Evolutionary conservation across 2,329 filamentous ascomycete species (phyloP).

Genomic region (Fusarium poae): DNA sequence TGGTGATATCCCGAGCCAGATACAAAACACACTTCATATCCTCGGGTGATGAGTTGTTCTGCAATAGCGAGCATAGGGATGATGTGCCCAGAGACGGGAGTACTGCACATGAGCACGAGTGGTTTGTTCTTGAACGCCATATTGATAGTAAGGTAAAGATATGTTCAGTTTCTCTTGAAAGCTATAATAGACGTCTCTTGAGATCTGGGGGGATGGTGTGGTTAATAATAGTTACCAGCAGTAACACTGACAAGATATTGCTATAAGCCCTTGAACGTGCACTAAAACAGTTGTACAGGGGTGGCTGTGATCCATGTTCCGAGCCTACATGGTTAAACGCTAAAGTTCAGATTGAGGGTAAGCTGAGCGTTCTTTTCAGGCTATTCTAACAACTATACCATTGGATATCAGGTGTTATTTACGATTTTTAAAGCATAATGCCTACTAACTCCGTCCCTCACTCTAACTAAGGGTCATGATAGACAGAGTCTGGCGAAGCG

Average conservation of each 20-base stretch:
- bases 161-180: background rate
- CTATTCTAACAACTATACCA: too few species aligned
- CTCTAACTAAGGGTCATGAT: too few species aligned
- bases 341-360: background rate
- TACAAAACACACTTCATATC: background rate
- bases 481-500: too few species aligned
- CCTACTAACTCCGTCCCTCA: too few species aligned
- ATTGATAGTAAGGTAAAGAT: background rate
- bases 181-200: background rate
- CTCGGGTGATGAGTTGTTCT: background rate
- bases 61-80: constrained; percentile 12
- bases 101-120: constrained; percentile 1
- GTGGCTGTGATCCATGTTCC: background rate
- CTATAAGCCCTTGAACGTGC: background rate
- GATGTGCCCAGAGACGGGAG: constrained; percentile 5
- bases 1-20: constrained; percentile 2
- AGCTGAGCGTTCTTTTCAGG: too few species aligned
- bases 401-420: too few species aligned
- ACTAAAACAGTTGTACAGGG: background rate
- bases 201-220: background rate
- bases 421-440: too few species aligned
- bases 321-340: background rate
- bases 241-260: background rate
- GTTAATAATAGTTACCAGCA: background rate
- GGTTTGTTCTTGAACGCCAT: background rate